Evolutionary conservation across 1,284 basidiomycete genomes (phyloP).

Genomic region (Ustilago xerochloae): DNA sequence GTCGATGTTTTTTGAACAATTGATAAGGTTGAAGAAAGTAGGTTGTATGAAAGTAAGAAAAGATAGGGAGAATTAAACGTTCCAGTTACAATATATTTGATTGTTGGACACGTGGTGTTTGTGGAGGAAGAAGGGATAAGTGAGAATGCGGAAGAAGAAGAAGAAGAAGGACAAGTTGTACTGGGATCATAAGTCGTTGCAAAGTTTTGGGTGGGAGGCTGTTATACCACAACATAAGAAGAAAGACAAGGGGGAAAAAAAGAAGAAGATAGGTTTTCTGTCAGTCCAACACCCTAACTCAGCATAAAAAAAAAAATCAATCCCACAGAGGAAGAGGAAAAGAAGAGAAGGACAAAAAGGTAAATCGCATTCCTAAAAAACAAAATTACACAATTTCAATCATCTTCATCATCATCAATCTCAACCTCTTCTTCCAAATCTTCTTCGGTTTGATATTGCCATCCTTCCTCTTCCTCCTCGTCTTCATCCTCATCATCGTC

Average conservation of each 20-base stretch:
- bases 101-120: conserved; percentile 24
- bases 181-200: conserved; percentile 11
- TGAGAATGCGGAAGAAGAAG: neutral
- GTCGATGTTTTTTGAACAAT: conserved; percentile 22
- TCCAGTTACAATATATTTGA: conserved; percentile 48
- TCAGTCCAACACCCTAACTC: no score
- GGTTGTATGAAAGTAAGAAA: conserved; percentile 54
- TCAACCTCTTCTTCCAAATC: conserved; percentile 18
- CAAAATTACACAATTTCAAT: conserved; percentile 1
- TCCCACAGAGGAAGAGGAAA: no score
- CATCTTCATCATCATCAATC: conserved; percentile 28
- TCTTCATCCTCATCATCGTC: conserved; percentile 25
- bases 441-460: conserved; percentile 22
- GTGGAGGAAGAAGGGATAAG: neutral
- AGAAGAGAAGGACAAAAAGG: no score
- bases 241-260: neutral
- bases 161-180: conserved; percentile 2
- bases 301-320: no score
- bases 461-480: conserved; percentile 7
- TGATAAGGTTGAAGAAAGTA: conserved; percentile 18
- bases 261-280: neutral
- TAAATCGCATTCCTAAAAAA: neutral
- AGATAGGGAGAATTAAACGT: conserved; percentile 59
- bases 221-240: neutral
- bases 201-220: neutral